Conservation (phyloP, 208 protist genomes). For the Trypanosomatidae sp. region DNA sequence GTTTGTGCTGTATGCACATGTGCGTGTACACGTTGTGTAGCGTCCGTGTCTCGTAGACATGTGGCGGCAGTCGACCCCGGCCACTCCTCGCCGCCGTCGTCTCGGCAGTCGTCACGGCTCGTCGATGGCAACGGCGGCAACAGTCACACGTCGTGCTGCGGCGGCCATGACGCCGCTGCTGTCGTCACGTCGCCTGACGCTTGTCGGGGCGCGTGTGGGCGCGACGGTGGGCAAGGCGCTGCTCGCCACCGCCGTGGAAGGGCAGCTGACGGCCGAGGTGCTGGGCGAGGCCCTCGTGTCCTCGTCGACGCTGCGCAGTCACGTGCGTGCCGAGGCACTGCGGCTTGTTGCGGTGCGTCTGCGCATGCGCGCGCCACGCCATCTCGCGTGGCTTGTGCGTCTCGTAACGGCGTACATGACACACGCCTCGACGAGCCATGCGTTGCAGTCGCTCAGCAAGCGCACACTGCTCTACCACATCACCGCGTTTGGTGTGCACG, state of each 20-base stretch:
- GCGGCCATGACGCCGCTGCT: conserved; percentile 4
- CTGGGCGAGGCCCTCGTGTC: conserved; percentile 30
- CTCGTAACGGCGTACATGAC: conserved; percentile 6
- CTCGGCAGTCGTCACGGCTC: too few relatives aligned
- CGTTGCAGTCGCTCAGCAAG: conserved; percentile 17
- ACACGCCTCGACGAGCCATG: background rate
- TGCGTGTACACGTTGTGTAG: too few relatives aligned
- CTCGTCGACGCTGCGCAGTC: conserved; percentile 18
- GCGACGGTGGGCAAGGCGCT: conserved; percentile 16
- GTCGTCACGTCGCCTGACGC: conserved; percentile 7
- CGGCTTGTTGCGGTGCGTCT: conserved; percentile 22
- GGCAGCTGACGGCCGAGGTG: conserved; percentile 16
- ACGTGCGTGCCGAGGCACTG: conserved; percentile 32
- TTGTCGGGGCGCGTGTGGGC: conserved; percentile 20
- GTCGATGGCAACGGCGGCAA: background rate
- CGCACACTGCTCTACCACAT: conserved; percentile 36
- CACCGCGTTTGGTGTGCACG: conserved; percentile 24
- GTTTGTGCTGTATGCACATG: too few relatives aligned
- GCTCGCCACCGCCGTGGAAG: conserved; percentile 15
- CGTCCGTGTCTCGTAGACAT: too few relatives aligned
- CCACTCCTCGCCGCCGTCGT: too few relatives aligned
- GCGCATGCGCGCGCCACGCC: conserved; percentile 10
- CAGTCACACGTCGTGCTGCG: conserved; percentile 4
- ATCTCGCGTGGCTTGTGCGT: conserved; percentile 14
- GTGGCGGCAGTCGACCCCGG: too few relatives aligned